Evolutionary conservation across 148 eudicot genomes (phyloP).

Genomic region (Pouteria glomerata): DNA sequence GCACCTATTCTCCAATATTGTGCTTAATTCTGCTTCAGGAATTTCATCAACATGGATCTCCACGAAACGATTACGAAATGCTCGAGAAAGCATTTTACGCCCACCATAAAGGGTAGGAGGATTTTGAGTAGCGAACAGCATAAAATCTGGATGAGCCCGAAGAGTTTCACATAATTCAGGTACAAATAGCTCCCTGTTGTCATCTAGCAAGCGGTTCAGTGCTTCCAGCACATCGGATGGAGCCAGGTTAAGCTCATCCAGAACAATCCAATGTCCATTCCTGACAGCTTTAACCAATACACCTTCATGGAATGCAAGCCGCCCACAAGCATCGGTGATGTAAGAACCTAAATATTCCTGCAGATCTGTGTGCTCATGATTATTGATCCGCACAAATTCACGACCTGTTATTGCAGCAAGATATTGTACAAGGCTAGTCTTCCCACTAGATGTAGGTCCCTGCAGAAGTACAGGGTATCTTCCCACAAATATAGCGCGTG

Average conservation of each 20-base stretch:
- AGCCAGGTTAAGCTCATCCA: conserved; percentile 96
- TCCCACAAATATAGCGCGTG: conserved; percentile 69
- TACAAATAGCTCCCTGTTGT: conserved; percentile 88
- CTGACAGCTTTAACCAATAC: conserved; percentile 89
- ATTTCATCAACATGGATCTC: conserved; percentile 98
- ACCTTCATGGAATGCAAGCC: conserved; percentile 88
- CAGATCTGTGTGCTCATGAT: conserved; percentile 95
- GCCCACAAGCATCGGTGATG: conserved; percentile 76
- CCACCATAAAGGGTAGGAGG: conserved; percentile 98
- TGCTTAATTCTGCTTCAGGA: conserved; percentile 67
- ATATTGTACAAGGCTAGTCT: conserved; percentile 91
- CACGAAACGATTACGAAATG: conserved; percentile 97
- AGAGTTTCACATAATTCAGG: conserved; percentile 82
- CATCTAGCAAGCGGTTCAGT: conserved; percentile 84
- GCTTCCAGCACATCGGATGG: conserved; percentile 99
- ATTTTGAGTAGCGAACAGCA: conserved; percentile 97
- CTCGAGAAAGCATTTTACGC: conserved; percentile 96
- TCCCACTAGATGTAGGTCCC: conserved; percentile 99
- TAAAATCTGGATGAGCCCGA: conserved; percentile 86
- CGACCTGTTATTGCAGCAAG: conserved; percentile 89
- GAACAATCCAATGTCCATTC: conserved; percentile 88
- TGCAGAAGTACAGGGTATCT: conserved; percentile 93
- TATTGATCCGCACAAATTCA: conserved; percentile 92
- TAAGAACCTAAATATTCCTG: conserved; percentile 96
- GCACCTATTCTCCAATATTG: conserved; percentile 68